Conservation (phyloP, 2,329 filamentous ascomycete genomes). For the Colletotrichum noveboracense region DNA sequence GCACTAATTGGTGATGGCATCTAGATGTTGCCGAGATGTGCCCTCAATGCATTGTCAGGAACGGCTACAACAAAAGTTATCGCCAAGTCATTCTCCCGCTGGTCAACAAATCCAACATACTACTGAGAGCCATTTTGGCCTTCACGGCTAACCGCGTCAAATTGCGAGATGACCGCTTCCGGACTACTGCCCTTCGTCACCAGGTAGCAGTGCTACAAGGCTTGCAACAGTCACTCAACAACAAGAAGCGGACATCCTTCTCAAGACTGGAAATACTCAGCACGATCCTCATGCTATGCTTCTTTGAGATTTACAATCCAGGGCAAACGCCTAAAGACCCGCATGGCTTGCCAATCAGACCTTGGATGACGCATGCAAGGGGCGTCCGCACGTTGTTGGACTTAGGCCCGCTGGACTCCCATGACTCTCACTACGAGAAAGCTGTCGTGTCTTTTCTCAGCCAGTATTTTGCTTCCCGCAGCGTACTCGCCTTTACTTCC, state of each 20-base stretch:
- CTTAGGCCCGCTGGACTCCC: neutral
- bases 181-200: neutral
- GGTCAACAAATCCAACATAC: neutral
- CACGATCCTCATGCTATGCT: neutral
- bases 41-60: neutral
- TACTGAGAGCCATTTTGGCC: neutral
- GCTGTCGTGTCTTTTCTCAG: neutral
- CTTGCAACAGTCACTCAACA: neutral
- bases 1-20: neutral
- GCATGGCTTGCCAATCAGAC: rapidly evolving
- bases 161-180: neutral
- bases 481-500: neutral
- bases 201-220: neutral
- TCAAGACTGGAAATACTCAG: neutral
- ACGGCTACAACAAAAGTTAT: neutral
- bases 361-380: neutral
- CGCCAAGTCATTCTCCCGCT: neutral
- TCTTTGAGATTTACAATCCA: neutral
- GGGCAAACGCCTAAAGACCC: rapidly evolving
- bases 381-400: neutral
- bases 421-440: neutral
- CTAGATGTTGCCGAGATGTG: neutral
- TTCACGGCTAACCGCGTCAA: neutral
- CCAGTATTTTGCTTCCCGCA: neutral
- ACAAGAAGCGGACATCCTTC: neutral